A percentile compares a stretch with the other conserved stretches of the same genome.
Evolutionary conservation across 164 flowering plant genomes (phyloP).

Genomic region (Magnolia officinalis): DNA sequence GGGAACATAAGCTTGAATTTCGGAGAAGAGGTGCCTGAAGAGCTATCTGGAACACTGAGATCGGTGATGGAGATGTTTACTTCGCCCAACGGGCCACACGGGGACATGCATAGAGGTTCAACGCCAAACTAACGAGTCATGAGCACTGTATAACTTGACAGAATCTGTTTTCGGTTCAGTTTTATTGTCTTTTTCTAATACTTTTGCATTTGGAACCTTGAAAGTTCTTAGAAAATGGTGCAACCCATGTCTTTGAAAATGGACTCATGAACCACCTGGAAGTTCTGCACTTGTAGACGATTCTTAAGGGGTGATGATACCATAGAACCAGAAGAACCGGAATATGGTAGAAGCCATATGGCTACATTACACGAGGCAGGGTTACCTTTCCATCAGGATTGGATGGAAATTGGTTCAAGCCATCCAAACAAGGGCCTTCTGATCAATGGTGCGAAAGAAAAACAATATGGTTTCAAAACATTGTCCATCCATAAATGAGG

Average conservation of each 20-base stretch:
- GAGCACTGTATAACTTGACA: background rate
- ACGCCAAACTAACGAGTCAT: conserved; percentile 26
- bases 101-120: conserved; percentile 36
- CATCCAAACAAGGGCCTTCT: no score
- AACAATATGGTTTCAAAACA: no score
- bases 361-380: no score
- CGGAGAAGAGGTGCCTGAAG: conserved; percentile 55
- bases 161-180: background rate
- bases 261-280: conserved; percentile 2
- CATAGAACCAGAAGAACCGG: no score
- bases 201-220: background rate
- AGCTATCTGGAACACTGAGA: conserved; percentile 54
- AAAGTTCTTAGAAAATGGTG: background rate
- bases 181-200: background rate
- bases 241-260: background rate
- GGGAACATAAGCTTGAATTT: conserved; percentile 54
- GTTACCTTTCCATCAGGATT: no score
- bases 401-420: no score
- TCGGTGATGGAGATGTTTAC: conserved; percentile 76
- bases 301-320: no score
- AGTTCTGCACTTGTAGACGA: background rate
- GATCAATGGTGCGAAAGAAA: no score
- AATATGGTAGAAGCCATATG: no score
- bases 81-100: conserved; percentile 40
- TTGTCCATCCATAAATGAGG: no score